Evolutionary conservation across 176 grass and related monocot species (phyloP), one percentile per base, ranked within the genome.

Genomic region (Rhipidocladum racemiflorum): DNA sequence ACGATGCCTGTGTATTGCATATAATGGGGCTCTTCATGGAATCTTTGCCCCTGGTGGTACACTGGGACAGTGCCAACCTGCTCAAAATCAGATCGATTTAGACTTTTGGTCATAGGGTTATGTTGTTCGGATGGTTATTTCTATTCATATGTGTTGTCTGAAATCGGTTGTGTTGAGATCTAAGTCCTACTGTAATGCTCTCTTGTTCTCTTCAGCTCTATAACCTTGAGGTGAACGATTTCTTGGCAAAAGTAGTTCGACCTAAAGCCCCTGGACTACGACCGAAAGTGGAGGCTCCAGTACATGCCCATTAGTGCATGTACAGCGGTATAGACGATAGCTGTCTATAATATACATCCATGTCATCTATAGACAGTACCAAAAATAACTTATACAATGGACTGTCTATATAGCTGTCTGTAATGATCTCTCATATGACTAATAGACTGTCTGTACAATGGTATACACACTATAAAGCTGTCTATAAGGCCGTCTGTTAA

Each of bases 201-300:
- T 70, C 1, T 87, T 73, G 4, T 77, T 9, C 48, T 36, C 69
- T 81, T 78, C 86, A 95, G 96, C 91, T 98, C 75, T 95, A 88
- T 69, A 98, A 98, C 25, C 88, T 91, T 61, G 82, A 89, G 72
- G 90, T 81, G 24, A 98, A 98, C 54, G 89, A 95, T 24, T 98
- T 84, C 25, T 86, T 91, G 75, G 92, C 92, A 4, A 98, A 98
- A 84, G 18, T 95, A 25, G 96, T 98, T 78, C n/a, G n/a, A n/a
- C n/a, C 65, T 98, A 2, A 95, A 98, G 69, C 92, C 96, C 17
- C 64, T 89, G 18, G 80, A 84, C 59, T 81, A 82, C 9, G 96
- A 95, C 15, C 80, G 91, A n/a, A 92, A 83, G 72, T 95, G 91
- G 91, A 91, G 90, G 66, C 91, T 95, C 63, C 79, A 88, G 48